These are phyloP conservation scores for Marasmius tenuissimus DNA, from an alignment of 1,284 basidiomycete genomes.

Conservation along the genomic window DNA sequence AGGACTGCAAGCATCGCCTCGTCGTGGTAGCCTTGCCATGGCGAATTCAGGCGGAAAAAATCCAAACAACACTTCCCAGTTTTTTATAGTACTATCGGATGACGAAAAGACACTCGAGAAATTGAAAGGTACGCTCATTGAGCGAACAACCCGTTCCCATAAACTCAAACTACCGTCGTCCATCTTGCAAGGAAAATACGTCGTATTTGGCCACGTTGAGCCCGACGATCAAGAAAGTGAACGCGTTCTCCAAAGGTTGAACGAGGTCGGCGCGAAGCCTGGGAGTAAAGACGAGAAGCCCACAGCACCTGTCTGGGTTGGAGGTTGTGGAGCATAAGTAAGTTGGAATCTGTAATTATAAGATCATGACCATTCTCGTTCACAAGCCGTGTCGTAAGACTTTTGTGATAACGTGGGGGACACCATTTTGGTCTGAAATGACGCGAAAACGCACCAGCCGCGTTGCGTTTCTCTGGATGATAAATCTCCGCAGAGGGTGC, in stretches of 20 bases:
- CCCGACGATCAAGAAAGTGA: slow-evolving; percentile 23
- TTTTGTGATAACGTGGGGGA: neutral
- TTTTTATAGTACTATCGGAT: slow-evolving; percentile 46
- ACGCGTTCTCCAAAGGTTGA: slow-evolving; percentile 36
- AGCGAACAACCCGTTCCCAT: neutral
- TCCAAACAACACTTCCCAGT: slow-evolving; percentile 44
- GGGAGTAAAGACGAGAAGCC: slow-evolving; percentile 34
- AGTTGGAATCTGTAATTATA: neutral
- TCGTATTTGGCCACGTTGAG: slow-evolving; percentile 41
- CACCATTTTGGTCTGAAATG: neutral
- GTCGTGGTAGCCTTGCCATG: slow-evolving; percentile 46
- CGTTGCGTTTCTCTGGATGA: neutral
- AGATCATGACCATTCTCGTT: neutral
- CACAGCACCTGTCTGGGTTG: slow-evolving; percentile 41
- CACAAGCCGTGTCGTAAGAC: neutral
- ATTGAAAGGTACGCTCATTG: slow-evolving; percentile 22
- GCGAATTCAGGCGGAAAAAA: slow-evolving; percentile 45
- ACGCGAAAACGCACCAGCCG: neutral
- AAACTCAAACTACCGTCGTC: neutral
- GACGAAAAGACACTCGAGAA: slow-evolving; percentile 40
- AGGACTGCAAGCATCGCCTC: slow-evolving; percentile 38
- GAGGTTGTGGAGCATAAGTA: slow-evolving; percentile 32
- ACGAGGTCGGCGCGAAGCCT: slow-evolving; percentile 28
- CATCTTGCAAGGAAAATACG: slow-evolving; percentile 40
- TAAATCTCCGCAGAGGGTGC: neutral